Evolutionary conservation across 2,329 filamentous ascomycete genomes (phyloP).

Genomic region (Aspergillus sp.): DNA sequence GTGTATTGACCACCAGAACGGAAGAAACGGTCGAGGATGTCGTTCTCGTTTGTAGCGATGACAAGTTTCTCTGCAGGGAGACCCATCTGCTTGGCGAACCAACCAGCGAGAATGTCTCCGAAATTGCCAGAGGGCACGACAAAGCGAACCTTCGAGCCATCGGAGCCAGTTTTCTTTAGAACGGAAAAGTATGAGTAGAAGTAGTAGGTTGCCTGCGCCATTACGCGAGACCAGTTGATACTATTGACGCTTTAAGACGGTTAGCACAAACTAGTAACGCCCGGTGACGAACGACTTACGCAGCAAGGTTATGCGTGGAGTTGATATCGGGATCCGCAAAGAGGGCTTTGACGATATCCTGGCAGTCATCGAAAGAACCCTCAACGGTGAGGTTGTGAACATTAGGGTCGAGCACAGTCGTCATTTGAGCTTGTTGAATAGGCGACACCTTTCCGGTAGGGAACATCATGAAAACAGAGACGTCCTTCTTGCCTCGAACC

Average conservation of each 20-base stretch:
- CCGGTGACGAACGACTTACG: constrained; percentile 34
- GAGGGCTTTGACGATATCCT: constrained; percentile 91
- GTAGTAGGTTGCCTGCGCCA: constrained; percentile 97
- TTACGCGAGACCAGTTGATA: constrained; percentile 93
- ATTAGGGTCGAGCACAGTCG: constrained; percentile 83
- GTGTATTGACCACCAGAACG: constrained; percentile 78
- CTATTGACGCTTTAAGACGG: constrained; percentile 66
- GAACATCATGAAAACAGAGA: constrained; percentile 92
- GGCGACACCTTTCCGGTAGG: constrained; percentile 88
- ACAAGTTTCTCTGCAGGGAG: constrained; percentile 84
- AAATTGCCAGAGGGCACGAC: constrained; percentile 97
- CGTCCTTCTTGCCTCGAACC: constrained; percentile 91
- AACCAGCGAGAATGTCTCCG: constrained; percentile 83
- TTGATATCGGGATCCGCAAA: constrained; percentile 87
- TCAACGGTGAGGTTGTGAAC: constrained; percentile 89
- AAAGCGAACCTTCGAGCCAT: constrained; percentile 65
- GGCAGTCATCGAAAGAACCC: constrained; percentile 94
- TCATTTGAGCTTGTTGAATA: constrained; percentile 97
- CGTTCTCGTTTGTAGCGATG: constrained; percentile 95
- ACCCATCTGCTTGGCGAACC: constrained; percentile 89
- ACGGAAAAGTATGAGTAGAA: constrained; percentile 92
- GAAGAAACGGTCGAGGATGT: constrained; percentile 91
- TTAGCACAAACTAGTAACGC: neutral
- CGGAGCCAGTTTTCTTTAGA: constrained; percentile 59
- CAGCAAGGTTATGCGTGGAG: constrained; percentile 76